Base-by-base conservation (phyloP, 768 basidiomycete species). In the Mycena galopus region DNA sequence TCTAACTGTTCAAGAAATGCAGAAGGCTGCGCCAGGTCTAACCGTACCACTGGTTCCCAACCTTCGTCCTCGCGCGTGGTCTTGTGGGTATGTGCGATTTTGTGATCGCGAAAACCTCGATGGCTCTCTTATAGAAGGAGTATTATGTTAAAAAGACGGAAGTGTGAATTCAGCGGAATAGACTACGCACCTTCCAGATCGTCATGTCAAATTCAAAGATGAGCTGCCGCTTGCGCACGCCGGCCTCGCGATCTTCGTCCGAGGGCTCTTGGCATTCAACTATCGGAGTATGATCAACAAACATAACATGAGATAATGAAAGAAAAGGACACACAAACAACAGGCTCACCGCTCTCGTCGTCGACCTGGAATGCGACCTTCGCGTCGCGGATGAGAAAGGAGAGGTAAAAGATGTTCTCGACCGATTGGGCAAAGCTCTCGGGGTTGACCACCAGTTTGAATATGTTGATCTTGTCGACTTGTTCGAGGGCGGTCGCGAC, bases 351-450 rank as follows among this genome's bases (percentile, higher is more conserved):
- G 0, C 92, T 85, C 12, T 89, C 84, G 27, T 87, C 83, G 30
- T 87, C 83, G 11, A 88, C 87, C 74, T 95, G 92, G n/a, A 95
- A 86, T 14, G 92, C 92, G 71, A 91, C 94, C 76, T 90, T 88
- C 1, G 93, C 95, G 72, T 97, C 94, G 29, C 93, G 89, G 62
- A 98, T 93, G 73, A 97, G 87, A 84, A 99, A 99, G 0, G 95
- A 96, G 4, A 97, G 87, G 79, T 97, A 96, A 80, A 99, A 99
- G 23, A 97, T 84, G 80, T 99, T 99, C 82, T 99, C 98, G 25
- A 99, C 95, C 0, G 94, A 95, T 79, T 99, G 97, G 0, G 92
- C 93, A 78, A 95, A 99, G 76, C 93, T 91, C 23, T 50, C 51
- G 4, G 98, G 98, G 79, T 99, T 97, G 73, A 98, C 85, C 65